A percentile compares a stretch with the other conserved stretches of the same genome.
phyloP scores from a whole-genome alignment of 352 stramenopile species.

The Pythium coloratum region DNA sequence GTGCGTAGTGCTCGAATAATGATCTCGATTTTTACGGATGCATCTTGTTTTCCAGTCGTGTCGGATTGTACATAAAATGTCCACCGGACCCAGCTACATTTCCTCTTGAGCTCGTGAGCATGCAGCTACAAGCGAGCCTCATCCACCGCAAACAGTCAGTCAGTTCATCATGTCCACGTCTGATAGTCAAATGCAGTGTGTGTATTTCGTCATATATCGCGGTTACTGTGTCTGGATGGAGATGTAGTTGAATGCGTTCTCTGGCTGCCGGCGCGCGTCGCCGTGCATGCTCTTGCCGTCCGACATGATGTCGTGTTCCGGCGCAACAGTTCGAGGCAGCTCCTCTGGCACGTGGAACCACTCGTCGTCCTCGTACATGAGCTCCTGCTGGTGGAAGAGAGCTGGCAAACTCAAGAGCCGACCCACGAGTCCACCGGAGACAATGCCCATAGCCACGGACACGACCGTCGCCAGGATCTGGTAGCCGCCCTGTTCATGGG shows the following conservation, averaged over 20 bases:
- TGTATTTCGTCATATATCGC: background rate
- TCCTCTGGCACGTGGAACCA: constrained; percentile 59
- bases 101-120: too few relatives aligned
- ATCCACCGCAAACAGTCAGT: too few relatives aligned
- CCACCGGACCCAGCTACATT: too few relatives aligned
- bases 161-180: too few relatives aligned
- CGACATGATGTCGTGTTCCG: constrained; percentile 4
- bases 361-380: constrained; percentile 67
- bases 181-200: background rate
- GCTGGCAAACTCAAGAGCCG: constrained; percentile 40
- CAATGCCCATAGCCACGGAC: constrained; percentile 39
- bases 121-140: too few relatives aligned
- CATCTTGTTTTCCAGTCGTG: too few relatives aligned
- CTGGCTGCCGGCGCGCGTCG: background rate
- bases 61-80: too few relatives aligned
- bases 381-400: constrained; percentile 53
- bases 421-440: constrained; percentile 35
- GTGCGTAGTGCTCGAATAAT: too few relatives aligned
- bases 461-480: constrained; percentile 59
- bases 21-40: too few relatives aligned
- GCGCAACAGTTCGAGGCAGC: background rate
- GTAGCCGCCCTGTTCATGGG: constrained; percentile 49
- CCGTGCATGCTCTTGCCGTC: constrained; percentile 5
- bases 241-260: constrained; percentile 13
- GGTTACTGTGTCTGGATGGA: constrained; percentile 20